Base-by-base conservation (phyloP, 306 rosid genomes). In the Aeschynomene evenia region DNA sequence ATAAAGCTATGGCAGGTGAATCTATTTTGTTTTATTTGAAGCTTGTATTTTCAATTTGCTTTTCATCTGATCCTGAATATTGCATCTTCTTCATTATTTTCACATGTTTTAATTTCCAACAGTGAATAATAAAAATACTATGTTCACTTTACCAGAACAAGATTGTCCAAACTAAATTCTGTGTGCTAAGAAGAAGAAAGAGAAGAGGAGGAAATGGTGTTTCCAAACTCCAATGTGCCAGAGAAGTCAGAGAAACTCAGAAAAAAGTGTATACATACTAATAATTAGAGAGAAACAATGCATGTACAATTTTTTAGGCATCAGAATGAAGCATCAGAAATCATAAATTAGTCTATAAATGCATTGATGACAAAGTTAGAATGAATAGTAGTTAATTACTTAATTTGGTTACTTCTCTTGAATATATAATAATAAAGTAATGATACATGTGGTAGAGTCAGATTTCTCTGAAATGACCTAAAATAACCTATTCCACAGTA, bases 401-500 rank as follows among this genome's bases (percentile, higher is more conserved):
- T 51, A 60, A 55, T 19, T 28, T 64, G 57, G 55, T 20, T 64
- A 20, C 50, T 62, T 29, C 21, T 19, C 53, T 19, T 12, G 24
- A 46, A 14, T 33, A 51, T n/a, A 34, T 6, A 34, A 34, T 34
- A 34, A 26, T 26, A 26, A 26, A 1, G 5, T 28, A 28, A 28
- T 28, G 5, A 42, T 63, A 64, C 72, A 63, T 40, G 13, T 65
- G 48, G 21, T 20, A 37, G n/a, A 43, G 31, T 65, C 20, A 55
- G 68, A 56, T 18, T 66, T 46, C 16, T 65, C 50, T 24, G 19
- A 33, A 0, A 66, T 36, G 40, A 75, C 54, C 74, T 75, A 75
- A 69, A 49, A 60, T 36, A 29, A 67, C 55, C 58, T 12, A 58
- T 33, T 58, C 53, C 74, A 57, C 15, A 48, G 55, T 15, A 58